Evolutionary conservation across 768 basidiomycete species (phyloP), one percentile per base, ranked within the genome.

Genomic region (Rubroboletus pulcherrimus): DNA sequence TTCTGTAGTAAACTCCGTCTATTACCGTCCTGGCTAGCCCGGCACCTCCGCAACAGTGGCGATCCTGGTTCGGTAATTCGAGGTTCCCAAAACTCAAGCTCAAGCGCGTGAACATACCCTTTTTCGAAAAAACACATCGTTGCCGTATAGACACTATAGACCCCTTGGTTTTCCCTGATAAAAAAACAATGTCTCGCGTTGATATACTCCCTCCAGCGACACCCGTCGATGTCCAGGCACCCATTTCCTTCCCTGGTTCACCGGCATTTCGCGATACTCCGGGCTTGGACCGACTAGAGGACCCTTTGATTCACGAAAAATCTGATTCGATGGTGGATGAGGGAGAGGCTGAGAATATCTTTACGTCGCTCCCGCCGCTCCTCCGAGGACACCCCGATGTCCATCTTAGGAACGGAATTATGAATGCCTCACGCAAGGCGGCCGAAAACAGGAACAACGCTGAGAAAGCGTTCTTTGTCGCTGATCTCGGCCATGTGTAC

Each of bases 391-490:
- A 87, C 62, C 81, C 87, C 30, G 84, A 87, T 48, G 66, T 88
- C 33, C 90, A 91, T 67, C 79, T 93, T 50, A 78, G 89, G 45
- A 82, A 82, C 58, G 89, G 89, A n/a, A 81, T 93, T 51, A 84
- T 91, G 75, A 77, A 78, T 29, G 85, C 87, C 1, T 75, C 79
- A 5, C 74, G 75, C 52, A 75, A 78, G 33, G 73, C 78, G 19
- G 77, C 78, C 34, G 77, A 76, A 26, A 76, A 81, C 55, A 79
- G 81, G 59, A 78, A 78, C 19, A 86, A 92, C 65, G 88, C 93
- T 11, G 97, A 98, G 74, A 86, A 86, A 55, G 96, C 97, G 7
- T 98, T 98, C 72, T 98, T 98, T 65, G 95, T 97, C 11, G 93
- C 90, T 11, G 97, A 99, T 72, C 84, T 99, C 41, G 83, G 87